Percentiles rank a stretch among this genome's conserved stretches.
These are phyloP conservation scores for Diaporthe velutina DNA, from an alignment of 2,329 filamentous ascomycete genomes.

Conservation along the genomic window DNA sequence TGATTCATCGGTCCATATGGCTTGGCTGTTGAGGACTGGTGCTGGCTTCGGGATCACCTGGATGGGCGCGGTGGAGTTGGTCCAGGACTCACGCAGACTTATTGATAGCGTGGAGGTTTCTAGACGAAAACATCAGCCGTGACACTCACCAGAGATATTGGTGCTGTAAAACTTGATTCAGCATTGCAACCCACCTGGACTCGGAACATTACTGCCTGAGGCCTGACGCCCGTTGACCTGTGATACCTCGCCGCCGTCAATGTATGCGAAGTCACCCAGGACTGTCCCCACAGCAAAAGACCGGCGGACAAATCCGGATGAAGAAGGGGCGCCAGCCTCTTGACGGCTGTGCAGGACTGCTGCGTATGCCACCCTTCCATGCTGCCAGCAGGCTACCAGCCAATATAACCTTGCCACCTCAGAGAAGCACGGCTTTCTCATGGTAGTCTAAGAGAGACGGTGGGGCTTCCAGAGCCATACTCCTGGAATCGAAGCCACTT, in stretches of 20 bases:
- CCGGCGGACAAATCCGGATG: slow-evolving; percentile 12
- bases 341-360: slow-evolving; percentile 2
- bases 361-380: background rate
- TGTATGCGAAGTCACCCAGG: slow-evolving; percentile 53
- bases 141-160: background rate
- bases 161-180: background rate
- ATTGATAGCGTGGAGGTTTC: slow-evolving; percentile 52
- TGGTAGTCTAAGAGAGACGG: background rate
- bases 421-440: slow-evolving; percentile 23
- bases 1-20: slow-evolving; percentile 50
- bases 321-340: background rate
- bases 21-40: slow-evolving; percentile 48
- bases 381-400: background rate
- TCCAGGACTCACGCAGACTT: slow-evolving; percentile 50
- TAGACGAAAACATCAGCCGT: slow-evolving; percentile 34
- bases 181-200: background rate
- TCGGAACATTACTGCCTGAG: slow-evolving; percentile 42
- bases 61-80: slow-evolving; percentile 49
- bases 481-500: background rate
- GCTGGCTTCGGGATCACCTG: slow-evolving; percentile 47
- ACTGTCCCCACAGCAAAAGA: slow-evolving; percentile 40
- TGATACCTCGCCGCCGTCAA: slow-evolving; percentile 53
- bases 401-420: slow-evolving; percentile 9
- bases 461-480: slow-evolving; percentile 1
- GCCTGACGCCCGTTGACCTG: slow-evolving; percentile 44